Evolutionary conservation across 2,329 filamentous ascomycete genomes (phyloP), one percentile per base, ranked within the genome.

Genomic region (Clonostachys solani): DNA sequence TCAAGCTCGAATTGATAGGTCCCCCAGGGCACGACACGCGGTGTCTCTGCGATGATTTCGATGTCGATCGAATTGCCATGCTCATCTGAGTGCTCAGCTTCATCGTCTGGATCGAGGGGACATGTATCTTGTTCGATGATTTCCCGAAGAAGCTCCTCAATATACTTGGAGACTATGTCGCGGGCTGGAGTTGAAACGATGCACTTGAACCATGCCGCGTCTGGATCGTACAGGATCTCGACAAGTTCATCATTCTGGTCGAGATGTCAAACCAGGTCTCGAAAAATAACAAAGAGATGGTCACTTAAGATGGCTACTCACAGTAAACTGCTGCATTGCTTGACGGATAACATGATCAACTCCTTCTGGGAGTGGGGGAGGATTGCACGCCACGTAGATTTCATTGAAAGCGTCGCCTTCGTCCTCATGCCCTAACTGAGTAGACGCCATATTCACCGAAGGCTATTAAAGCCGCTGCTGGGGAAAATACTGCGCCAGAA

Each of bases 201-300:
- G 6, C 63, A 42, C 45, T 68, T 68, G 48, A 69, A 66, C 60
- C 62, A 67, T 1, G 64, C 57, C 0, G 59, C 47, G 0, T 65
- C 59, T 2, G 65, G 63, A 23, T 69, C 65, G 33, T 68, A 68
- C 5, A 69, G 53, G 6, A 69, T 53, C 42, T 69, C 66, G 1
- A 58, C 1, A 0, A 64, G 34, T 7, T 57, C 49, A 23, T 47
- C 33, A 45, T 50, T n/a, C 36, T 38, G n/a, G 36, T 34, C 7
- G 12, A 34, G 10, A 15, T 37, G 17, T 12, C 5, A 36, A 36
- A 6, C 13, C n/a, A 29, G 23, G 23, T 29, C 23, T 29, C 23
- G 23, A 29, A 29, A 10, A 29, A 10, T 10, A 23, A 19, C 10
- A 5, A 3, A 12, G 23, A 18, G 35, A 12, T 4, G 16, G 17